phyloP scores from a whole-genome alignment of 2,329 filamentous ascomycete genomes.

The Aspergillus chevalieri region DNA sequence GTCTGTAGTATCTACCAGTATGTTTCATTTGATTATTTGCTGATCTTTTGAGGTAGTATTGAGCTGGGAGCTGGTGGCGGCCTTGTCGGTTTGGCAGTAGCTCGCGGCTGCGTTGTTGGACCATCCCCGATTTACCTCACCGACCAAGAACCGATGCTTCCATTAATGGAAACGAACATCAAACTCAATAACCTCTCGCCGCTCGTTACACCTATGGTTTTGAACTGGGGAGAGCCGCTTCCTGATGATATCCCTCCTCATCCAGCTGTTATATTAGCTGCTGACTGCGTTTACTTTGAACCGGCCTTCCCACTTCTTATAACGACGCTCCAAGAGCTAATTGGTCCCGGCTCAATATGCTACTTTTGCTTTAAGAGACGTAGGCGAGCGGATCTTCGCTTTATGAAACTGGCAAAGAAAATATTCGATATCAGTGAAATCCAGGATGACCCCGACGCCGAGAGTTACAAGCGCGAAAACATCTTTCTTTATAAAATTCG shows the following conservation, averaged over 20 bases:
- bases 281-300: conserved; percentile 96
- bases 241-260: conserved; percentile 35
- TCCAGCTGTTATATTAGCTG: conserved; percentile 83
- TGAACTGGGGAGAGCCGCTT: conserved; percentile 65
- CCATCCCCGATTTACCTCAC: conserved; percentile 64
- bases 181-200: conserved; percentile 65
- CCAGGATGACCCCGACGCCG: conserved; percentile 46
- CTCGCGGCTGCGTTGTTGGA: conserved; percentile 50
- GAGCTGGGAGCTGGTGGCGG: conserved; percentile 91
- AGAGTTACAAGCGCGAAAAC: conserved; percentile 31
- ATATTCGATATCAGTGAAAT: conserved; percentile 59
- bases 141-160: conserved; percentile 79
- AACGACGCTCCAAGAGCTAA: conserved; percentile 66
- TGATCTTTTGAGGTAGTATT: conserved; percentile 51
- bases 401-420: conserved; percentile 65
- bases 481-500: conserved; percentile 36
- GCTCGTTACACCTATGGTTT: conserved; percentile 59
- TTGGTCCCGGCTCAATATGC: conserved; percentile 60
- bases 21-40: neutral
- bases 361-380: conserved; percentile 96
- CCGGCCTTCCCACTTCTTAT: conserved; percentile 86
- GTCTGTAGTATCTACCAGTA: conserved; percentile 48
- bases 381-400: conserved; percentile 70
- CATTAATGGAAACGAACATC: conserved; percentile 82
- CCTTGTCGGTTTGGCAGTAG: conserved; percentile 64